Conservation (phyloP, 441 rosid genomes). For the Aquilaria agallochum region DNA sequence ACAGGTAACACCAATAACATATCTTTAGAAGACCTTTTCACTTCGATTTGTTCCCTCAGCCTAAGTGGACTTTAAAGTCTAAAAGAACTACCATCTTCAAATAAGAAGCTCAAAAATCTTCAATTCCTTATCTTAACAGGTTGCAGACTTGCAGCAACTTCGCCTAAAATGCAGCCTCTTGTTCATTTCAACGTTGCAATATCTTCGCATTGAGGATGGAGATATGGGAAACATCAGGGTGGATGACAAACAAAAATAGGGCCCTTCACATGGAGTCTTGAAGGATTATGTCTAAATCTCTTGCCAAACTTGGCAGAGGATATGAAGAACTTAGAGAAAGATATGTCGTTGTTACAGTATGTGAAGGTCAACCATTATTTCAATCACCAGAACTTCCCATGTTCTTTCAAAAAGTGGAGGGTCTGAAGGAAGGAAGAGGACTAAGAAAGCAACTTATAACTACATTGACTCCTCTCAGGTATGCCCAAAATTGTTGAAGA, state of each 20-base stretch:
- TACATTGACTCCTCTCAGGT: no score
- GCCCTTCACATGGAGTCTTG: slow-evolving; percentile 39
- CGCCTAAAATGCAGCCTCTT: slow-evolving; percentile 38
- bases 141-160: slow-evolving; percentile 40
- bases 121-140: slow-evolving; percentile 56
- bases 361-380: slow-evolving; percentile 63
- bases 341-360: slow-evolving; percentile 41
- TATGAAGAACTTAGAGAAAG: slow-evolving; percentile 32
- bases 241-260: slow-evolving; percentile 34
- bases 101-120: slow-evolving; percentile 48
- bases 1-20: slow-evolving; percentile 26
- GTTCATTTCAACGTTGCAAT: slow-evolving; percentile 23
- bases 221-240: slow-evolving; percentile 37
- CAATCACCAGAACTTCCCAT: slow-evolving; percentile 40
- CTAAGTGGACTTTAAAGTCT: slow-evolving; percentile 65
- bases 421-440: no score
- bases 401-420: no score
- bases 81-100: slow-evolving; percentile 49
- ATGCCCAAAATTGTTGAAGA: no score
- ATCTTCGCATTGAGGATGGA: slow-evolving; percentile 27
- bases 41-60: slow-evolving; percentile 39
- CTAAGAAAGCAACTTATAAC: no score
- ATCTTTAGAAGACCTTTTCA: slow-evolving; percentile 19
- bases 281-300: slow-evolving; percentile 44
- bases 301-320: slow-evolving; percentile 43